phyloP scores from a whole-genome alignment of 2,329 filamentous ascomycete species.

The Sporothrix globosa region DNA sequence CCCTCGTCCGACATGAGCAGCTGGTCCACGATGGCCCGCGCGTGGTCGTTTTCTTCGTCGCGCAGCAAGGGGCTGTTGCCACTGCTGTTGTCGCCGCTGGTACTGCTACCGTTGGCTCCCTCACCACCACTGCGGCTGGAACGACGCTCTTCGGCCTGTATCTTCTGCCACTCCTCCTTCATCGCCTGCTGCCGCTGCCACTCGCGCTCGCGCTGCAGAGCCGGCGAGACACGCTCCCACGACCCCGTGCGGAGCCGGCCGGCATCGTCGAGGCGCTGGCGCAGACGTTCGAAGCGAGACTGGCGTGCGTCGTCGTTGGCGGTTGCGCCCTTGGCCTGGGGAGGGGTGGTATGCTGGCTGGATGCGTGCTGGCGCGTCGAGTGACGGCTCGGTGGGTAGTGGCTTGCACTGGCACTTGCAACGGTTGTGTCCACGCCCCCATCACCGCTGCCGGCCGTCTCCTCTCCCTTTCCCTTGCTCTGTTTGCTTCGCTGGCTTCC shows the following conservation, averaged over 20 bases:
- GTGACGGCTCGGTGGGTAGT: neutral
- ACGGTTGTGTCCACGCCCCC: neutral
- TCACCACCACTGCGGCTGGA: neutral
- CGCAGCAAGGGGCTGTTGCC: neutral
- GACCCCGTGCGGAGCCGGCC: constrained; percentile 27
- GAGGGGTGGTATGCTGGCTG: neutral
- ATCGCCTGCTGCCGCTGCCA: constrained; percentile 19
- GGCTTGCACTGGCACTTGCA: neutral
- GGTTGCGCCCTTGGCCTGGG: neutral
- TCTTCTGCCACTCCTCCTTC: constrained; percentile 20
- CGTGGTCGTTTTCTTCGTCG: neutral
- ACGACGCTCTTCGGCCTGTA: constrained; percentile 12
- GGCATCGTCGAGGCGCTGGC: constrained; percentile 28
- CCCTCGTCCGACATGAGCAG: constrained; percentile 12
- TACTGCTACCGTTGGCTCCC: neutral
- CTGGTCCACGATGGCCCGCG: neutral
- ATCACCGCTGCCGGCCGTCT: neutral
- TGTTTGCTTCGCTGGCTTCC: constrained; percentile 8
- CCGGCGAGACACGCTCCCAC: constrained; percentile 33
- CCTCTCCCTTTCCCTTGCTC: constrained; percentile 10
- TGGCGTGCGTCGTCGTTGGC: neutral
- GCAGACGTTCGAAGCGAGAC: neutral
- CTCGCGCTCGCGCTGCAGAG: constrained; percentile 14
- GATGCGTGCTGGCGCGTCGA: neutral
- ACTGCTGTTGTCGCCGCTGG: neutral